A percentile compares a stretch with the other conserved stretches of the same genome.
Evolutionary conservation across 257 asterid species (phyloP).

Genomic region (Apocynum venetum): DNA sequence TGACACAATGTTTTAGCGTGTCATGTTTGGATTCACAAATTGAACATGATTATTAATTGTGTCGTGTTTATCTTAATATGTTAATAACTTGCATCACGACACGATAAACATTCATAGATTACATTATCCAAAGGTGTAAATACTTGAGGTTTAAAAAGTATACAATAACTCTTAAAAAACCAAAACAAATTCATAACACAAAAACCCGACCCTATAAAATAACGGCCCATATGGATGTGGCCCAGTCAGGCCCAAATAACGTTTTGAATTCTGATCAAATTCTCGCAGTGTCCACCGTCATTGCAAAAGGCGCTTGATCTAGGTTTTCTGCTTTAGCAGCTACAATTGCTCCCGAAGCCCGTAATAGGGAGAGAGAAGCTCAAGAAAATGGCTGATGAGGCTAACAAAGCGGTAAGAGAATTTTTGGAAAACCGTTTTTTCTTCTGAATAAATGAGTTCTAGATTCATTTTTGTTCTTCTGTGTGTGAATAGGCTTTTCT

Average conservation of each 20-base stretch:
- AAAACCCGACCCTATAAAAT: too few species aligned
- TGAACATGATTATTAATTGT: too few species aligned
- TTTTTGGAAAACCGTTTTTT: neutral
- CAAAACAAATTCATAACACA: too few species aligned
- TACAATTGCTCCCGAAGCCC: neutral
- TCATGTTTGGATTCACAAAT: too few species aligned
- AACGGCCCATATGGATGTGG: neutral
- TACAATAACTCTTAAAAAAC: too few species aligned
- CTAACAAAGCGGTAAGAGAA: conserved; percentile 53
- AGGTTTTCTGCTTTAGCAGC: neutral
- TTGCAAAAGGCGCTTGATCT: neutral
- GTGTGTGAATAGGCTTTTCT: conserved; percentile 59
- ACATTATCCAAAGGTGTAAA: too few species aligned
- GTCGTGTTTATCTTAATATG: too few species aligned
- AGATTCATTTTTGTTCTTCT: neutral
- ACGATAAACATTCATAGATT: too few species aligned
- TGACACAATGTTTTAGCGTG: too few species aligned
- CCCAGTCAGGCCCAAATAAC: neutral
- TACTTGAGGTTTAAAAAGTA: too few species aligned
- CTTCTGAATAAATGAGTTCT: neutral
- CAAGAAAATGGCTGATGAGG: conserved; percentile 80
- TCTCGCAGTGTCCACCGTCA: neutral
- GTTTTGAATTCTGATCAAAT: neutral
- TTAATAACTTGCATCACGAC: too few species aligned
- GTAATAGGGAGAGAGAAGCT: conserved; percentile 4